Evolutionary conservation across 306 rosid genomes (phyloP), one percentile per base, ranked within the genome.

Genomic region (Prunus mira): DNA sequence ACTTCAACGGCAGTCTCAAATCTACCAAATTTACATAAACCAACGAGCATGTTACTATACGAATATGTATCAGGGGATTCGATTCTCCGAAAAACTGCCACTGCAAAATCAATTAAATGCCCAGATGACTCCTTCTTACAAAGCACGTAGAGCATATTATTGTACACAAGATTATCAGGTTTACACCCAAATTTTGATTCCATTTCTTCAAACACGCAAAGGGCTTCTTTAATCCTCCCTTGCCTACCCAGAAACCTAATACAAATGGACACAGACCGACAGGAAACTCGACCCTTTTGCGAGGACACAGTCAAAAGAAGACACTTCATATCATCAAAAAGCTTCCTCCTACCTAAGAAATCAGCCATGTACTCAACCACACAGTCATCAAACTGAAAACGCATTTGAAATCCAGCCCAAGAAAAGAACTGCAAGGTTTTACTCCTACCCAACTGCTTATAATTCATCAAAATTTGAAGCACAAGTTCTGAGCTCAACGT

Each of bases 281-380:
- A 64, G 2, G 93, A 88, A 64, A 91, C 80, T 6, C 62, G 78
- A 64, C 91, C 96, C 20, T 62, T 74, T 8, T 76, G 83, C 52
- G 78, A 84, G 3, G 84, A 72, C 17, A 91, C 62, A 0, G 96
- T 88, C 57, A 79, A 72, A 20, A 91, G 63, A 77, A 91, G 85
- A 80, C 93, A 82, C 84, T 87, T 91, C 67, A 91, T 81, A 69
- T 91, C 96, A 76, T 91, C 96, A 60, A 91, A 91, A 3, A 91
- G 87, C 65, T 91, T 91, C 78, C 96, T 91, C 71, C 96, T 84
- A 57, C 93, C 90, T 18, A 91, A 79, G 78, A 91, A 91, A 84
- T 91, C 96, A 60, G 85, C 88, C 91, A 87, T 85, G 82, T 83
- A 91, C 71, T 91, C 96, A 73, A 89, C 80, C 71, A 91, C 90